Evolutionary conservation across 1,284 basidiomycete genomes (phyloP).

Genomic region (Afroboletus lepidellus): DNA sequence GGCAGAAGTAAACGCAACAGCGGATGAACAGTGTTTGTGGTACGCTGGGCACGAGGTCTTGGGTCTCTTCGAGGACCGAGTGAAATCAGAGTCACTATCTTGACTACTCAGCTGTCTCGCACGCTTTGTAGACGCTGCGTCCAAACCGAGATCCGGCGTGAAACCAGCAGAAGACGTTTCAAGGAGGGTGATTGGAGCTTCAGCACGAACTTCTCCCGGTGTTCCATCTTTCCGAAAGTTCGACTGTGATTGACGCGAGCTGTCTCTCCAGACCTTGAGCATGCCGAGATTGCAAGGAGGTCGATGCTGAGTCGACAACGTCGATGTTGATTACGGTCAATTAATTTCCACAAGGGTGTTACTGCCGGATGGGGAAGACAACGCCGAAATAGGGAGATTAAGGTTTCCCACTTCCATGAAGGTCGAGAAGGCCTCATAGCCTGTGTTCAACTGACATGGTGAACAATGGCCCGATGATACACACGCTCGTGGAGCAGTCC

Average conservation of each 20-base stretch:
- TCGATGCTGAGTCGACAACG: too few species aligned
- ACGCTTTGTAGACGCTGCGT: conserved; percentile 15
- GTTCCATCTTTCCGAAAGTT: conserved; percentile 13
- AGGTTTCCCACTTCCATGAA: conserved; percentile 19
- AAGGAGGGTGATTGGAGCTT: conserved; percentile 29
- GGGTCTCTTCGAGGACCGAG: conserved; percentile 14
- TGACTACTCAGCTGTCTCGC: conserved; percentile 13
- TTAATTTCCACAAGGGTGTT: too few species aligned
- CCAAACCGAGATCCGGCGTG: conserved; percentile 19
- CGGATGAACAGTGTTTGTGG: not conserved
- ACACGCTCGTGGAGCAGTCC: conserved; percentile 37
- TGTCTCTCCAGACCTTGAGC: conserved; percentile 52
- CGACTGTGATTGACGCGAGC: conserved; percentile 32
- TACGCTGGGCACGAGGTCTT: conserved; percentile 1
- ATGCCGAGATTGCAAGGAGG: conserved; percentile 32
- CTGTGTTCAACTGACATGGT: conserved; percentile 35
- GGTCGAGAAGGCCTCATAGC: not conserved
- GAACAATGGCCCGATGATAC: conserved; percentile 57
- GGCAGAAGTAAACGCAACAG: conserved; percentile 5
- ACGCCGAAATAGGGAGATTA: conserved; percentile 7
- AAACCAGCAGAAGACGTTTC: conserved; percentile 32
- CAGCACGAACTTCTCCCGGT: conserved; percentile 34
- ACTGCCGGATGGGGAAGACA: too few species aligned
- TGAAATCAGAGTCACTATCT: conserved; percentile 4
- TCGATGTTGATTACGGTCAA: too few species aligned